These are phyloP conservation scores for Citrullus amarus DNA, from an alignment of 306 rosid species.

Conservation along the genomic window DNA sequence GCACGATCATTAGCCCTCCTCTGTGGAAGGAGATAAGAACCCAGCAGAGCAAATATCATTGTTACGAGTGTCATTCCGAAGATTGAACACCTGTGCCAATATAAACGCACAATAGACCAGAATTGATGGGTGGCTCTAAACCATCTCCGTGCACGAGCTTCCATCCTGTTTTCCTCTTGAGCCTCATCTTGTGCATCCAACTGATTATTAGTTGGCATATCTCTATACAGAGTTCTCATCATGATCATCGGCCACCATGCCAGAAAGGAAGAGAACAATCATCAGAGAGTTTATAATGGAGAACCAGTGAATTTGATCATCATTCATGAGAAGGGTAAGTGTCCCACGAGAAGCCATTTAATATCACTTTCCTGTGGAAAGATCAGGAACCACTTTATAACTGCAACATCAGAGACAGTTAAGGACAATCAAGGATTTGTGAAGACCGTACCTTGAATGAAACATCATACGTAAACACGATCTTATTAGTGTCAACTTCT, in stretches of 20 bases:
- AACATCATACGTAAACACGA: slow-evolving; percentile 92
- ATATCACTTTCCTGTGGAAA: slow-evolving; percentile 68
- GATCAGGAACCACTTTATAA: slow-evolving; percentile 10
- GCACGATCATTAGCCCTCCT: slow-evolving; percentile 99
- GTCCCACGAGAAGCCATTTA: slow-evolving; percentile 99
- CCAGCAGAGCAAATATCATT: slow-evolving; percentile 91
- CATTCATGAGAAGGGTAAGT: slow-evolving; percentile 99
- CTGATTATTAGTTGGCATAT: slow-evolving; percentile 95
- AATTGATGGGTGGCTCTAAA: slow-evolving; percentile 88
- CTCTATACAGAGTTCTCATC: slow-evolving; percentile 98
- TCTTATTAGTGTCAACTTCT: slow-evolving; percentile 68
- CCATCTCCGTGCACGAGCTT: slow-evolving; percentile 96
- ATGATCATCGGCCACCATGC: slow-evolving; percentile 99
- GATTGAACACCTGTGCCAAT: slow-evolving; percentile 98
- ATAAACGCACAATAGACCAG: slow-evolving; percentile 81
- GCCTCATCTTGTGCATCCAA: slow-evolving; percentile 99
- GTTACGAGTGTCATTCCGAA: slow-evolving; percentile 96
- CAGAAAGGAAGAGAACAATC: slow-evolving; percentile 98
- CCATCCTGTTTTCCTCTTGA: slow-evolving; percentile 99
- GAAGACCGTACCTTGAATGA: slow-evolving; percentile 59
- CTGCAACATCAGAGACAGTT: neutral
- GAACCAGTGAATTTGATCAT: slow-evolving; percentile 99
- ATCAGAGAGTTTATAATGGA: slow-evolving; percentile 94
- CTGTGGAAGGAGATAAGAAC: slow-evolving; percentile 98
- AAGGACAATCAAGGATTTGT: slow-evolving; percentile 11